phyloP scores from a whole-genome alignment of 352 stramenopile genomes.

The Plasmopara muralis region DNA sequence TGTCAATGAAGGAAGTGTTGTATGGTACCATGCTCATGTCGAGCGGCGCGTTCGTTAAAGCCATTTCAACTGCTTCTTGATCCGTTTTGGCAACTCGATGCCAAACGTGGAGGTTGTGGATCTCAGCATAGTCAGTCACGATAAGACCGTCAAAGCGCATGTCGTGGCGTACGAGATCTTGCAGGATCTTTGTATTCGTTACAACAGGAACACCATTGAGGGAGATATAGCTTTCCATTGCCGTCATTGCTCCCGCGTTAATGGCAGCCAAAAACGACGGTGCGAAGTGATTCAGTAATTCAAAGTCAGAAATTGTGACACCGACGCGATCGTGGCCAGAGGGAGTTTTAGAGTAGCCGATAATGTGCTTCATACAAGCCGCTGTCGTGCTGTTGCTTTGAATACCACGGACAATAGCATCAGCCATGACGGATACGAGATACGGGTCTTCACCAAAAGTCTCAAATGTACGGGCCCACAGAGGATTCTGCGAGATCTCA shows the following conservation, averaged over 20 bases:
- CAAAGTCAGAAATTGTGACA: conserved; percentile 68
- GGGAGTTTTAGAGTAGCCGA: conserved; percentile 81
- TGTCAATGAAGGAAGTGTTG: conserved; percentile 45
- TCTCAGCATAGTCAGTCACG: conserved; percentile 91
- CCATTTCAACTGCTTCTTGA: conserved; percentile 59
- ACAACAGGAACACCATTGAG: conserved; percentile 90
- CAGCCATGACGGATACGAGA: conserved; percentile 73
- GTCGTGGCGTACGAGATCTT: conserved; percentile 77
- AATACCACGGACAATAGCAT: conserved; percentile 72
- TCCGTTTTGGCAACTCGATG: conserved; percentile 45
- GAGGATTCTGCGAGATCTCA: conserved; percentile 79
- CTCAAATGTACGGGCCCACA: conserved; percentile 89
- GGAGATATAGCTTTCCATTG: conserved; percentile 94
- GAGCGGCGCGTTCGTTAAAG: conserved; percentile 67
- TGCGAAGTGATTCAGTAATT: conserved; percentile 82
- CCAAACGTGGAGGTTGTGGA: conserved; percentile 78
- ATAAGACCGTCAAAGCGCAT: conserved; percentile 85
- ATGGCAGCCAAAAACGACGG: conserved; percentile 81
- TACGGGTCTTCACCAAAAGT: conserved; percentile 92
- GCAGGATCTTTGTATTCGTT: conserved; percentile 69
- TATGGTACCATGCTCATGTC: conserved; percentile 90
- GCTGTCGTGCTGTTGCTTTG: conserved; percentile 60
- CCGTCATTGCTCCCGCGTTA: conserved; percentile 67
- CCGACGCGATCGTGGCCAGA: conserved; percentile 75
- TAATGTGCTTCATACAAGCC: conserved; percentile 88